Evolutionary conservation across 78 protist species (phyloP), one percentile per base, ranked within the genome.

Genomic region (Dictyostelium brefeldianum): DNA sequence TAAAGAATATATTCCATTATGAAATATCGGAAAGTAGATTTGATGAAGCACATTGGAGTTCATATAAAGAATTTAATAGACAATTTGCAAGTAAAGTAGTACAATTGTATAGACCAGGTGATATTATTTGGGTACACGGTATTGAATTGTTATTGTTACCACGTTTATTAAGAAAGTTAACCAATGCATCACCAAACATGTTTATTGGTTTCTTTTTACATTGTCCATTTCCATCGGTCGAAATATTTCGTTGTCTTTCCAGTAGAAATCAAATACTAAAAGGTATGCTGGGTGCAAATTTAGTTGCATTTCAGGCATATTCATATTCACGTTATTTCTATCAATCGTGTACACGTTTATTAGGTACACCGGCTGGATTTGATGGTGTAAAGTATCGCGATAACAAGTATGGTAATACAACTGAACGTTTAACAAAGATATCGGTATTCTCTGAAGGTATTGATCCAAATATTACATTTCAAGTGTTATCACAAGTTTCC

Each of bases 201-300:
- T 51, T 50, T 17, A 46, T 87, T 65, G 93, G 93, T 1, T 50
- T 87, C 22, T 87, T 77, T 36, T 20, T 87, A 1, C 67, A 87
- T 77, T 59, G 64, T 4, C 93, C 93, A 4, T 87, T 87, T 36
- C 93, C 93, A 48, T 81, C 93, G 1, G 93, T 87, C 0, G 93
- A 87, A n/a, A 70, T 87, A 7, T 87, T 48, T 43, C 57, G 93
- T 31, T 87, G 95, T 81, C 41, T 91, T 31, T 50, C 95, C 0
- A 67, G 46, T 18, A 69, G 95, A 71, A 83, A 81, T 11, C 79
- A 91, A 46, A 41, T 91, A 6, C 54, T 91, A 6, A 57, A 81
- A 27, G 95, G 95, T 25, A 65, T 91, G 74, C n/a, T 91, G 48
- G 95, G 95, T 27, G 64, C 95, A 0, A 78, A 91, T 74, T 46